These are phyloP conservation scores for Exutisphaerella laricina DNA, from an alignment of 2,329 filamentous ascomycete species.

Conservation along the genomic window DNA sequence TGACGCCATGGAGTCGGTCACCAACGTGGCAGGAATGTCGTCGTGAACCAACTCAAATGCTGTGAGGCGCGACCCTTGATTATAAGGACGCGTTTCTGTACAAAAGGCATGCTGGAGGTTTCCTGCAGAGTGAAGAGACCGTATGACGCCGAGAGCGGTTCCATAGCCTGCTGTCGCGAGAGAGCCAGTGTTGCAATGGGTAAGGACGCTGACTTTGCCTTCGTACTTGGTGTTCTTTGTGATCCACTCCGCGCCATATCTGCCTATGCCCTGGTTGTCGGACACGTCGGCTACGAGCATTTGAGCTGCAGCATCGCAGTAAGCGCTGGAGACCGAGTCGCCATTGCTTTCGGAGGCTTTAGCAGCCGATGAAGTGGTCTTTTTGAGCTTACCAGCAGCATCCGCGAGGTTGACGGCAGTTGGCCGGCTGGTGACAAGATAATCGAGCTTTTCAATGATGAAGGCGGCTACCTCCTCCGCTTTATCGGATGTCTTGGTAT, in stretches of 20 bases:
- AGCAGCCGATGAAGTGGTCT: constrained; percentile 51
- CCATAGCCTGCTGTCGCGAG: constrained; percentile 97
- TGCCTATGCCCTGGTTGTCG: constrained; percentile 82
- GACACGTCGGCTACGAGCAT: constrained; percentile 82
- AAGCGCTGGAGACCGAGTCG: constrained; percentile 58
- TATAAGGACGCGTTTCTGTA: constrained; percentile 95
- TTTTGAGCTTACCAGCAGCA: constrained; percentile 74
- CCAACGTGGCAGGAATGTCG: constrained; percentile 79
- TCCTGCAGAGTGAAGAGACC: constrained; percentile 63
- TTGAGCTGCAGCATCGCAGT: constrained; percentile 72
- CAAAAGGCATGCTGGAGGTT: constrained; percentile 81
- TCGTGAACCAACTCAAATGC: constrained; percentile 97
- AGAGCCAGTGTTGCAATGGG: constrained; percentile 97
- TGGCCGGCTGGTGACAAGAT: constrained; percentile 80
- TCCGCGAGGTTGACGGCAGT: constrained; percentile 94
- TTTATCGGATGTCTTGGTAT: constrained; percentile 45
- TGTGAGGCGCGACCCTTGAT: constrained; percentile 91
- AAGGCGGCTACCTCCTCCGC: constrained; percentile 60
- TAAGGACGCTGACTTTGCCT: constrained; percentile 71
- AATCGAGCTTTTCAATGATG: constrained; percentile 73
- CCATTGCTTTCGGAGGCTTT: constrained; percentile 41
- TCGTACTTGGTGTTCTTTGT: constrained; percentile 49
- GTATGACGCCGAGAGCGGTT: constrained; percentile 89
- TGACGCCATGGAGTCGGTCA: constrained; percentile 96
- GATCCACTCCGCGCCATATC: constrained; percentile 79